Percentiles rank a stretch among this genome's conserved stretches.
phyloP scores from a whole-genome alignment of 257 asterid genomes.

The Osmanthus fragrans region DNA sequence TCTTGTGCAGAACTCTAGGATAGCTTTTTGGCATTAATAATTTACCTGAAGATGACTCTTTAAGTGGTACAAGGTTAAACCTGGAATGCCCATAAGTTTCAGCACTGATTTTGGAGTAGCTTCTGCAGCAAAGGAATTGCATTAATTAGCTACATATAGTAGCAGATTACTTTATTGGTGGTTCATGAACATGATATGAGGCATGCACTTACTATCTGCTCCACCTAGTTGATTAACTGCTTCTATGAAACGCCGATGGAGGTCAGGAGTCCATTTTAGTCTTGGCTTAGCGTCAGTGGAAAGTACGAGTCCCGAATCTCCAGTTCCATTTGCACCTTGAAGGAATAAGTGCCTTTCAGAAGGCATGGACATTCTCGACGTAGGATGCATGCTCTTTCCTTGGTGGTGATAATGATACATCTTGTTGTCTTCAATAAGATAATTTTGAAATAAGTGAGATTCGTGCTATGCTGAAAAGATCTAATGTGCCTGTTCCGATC shows the following conservation, averaged over 20 bases:
- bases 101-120: conserved; percentile 96
- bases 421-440: conserved; percentile 4
- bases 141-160: conserved; percentile 28
- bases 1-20: conserved; percentile 13
- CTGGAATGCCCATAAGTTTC: conserved; percentile 95
- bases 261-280: conserved; percentile 91
- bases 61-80: conserved; percentile 85
- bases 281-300: conserved; percentile 99
- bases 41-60: conserved; percentile 97
- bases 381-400: conserved; percentile 53
- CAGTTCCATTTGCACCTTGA: conserved; percentile 63
- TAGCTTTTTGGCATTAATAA: not conserved
- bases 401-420: conserved; percentile 60
- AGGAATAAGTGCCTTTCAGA: conserved; percentile 71
- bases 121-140: conserved; percentile 51
- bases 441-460: not conserved
- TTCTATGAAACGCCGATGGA: conserved; percentile 79
- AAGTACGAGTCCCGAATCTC: conserved; percentile 85
- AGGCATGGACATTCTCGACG: conserved; percentile 60
- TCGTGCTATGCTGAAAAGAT: not conserved
- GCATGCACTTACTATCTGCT: conserved; percentile 81
- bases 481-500: not conserved
- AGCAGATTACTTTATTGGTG: conserved; percentile 23
- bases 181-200: conserved; percentile 4
- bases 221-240: conserved; percentile 99